phyloP scores from a whole-genome alignment of 2,329 filamentous ascomycete genomes.

The Fusarium palustre region DNA sequence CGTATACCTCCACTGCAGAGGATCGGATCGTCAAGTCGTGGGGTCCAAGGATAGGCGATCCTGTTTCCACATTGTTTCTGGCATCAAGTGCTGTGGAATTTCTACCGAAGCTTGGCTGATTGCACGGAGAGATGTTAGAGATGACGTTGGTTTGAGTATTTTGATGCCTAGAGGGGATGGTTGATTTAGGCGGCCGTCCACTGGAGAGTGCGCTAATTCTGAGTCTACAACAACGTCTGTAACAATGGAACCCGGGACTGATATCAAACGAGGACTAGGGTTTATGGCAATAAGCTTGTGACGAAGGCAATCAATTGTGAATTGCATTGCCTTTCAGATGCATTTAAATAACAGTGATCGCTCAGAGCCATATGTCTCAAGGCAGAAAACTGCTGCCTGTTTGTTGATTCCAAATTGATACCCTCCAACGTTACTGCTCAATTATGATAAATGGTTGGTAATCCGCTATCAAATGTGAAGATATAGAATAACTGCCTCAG shows the following conservation, averaged over 20 bases:
- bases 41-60: slow-evolving; percentile 44
- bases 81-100: slow-evolving; percentile 29
- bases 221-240: slow-evolving; percentile 9
- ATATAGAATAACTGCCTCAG: slow-evolving; percentile 5
- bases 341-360: background rate
- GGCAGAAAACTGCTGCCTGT: background rate
- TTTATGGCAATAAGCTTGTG: background rate
- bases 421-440: background rate
- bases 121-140: background rate
- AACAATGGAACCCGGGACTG: slow-evolving; percentile 3
- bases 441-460: slow-evolving; percentile 8
- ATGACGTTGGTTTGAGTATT: slow-evolving; percentile 31
- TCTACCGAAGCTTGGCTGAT: slow-evolving; percentile 2
- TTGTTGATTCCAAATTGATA: background rate
- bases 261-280: slow-evolving; percentile 6
- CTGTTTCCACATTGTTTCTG: slow-evolving; percentile 50
- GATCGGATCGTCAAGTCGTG: slow-evolving; percentile 46
- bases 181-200: slow-evolving; percentile 30
- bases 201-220: slow-evolving; percentile 29
- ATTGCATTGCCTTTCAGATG: too few species aligned
- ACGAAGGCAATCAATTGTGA: background rate
- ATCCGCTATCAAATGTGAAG: background rate
- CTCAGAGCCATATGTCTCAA: too few species aligned
- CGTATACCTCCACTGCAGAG: slow-evolving; percentile 30
- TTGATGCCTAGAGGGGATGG: slow-evolving; percentile 36